phyloP scores from a whole-genome alignment of 345 rosid genomes.

The Populus euphratica region DNA sequence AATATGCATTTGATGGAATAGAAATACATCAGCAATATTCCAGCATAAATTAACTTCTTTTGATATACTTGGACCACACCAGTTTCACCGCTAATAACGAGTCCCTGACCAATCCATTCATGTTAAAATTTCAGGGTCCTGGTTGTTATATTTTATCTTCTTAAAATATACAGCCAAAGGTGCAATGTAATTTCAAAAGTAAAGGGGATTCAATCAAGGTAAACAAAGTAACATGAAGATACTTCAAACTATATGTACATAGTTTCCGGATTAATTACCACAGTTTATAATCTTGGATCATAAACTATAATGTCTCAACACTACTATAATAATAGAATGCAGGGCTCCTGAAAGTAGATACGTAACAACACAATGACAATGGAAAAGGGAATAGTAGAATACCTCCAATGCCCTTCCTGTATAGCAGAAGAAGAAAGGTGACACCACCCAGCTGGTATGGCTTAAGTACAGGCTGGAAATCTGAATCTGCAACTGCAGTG shows the following conservation, averaged over 20 bases:
- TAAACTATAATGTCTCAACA: neutral
- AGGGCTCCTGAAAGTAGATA: neutral
- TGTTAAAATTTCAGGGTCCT: neutral
- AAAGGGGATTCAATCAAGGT: neutral
- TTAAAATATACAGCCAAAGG: neutral
- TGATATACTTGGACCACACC: neutral
- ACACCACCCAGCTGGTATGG: slow-evolving; percentile 96
- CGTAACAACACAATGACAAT: neutral
- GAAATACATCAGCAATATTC: neutral
- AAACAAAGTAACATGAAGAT: neutral
- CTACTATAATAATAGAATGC: neutral
- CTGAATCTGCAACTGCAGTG: slow-evolving; percentile 56
- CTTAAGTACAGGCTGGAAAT: slow-evolving; percentile 82
- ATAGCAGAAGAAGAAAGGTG: slow-evolving; percentile 88
- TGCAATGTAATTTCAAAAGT: neutral
- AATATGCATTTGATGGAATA: neutral
- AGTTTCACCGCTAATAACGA: neutral
- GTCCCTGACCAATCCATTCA: neutral
- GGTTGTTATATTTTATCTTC: neutral
- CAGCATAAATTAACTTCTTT: neutral
- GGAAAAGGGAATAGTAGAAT: slow-evolving; percentile 1
- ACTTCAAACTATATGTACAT: neutral
- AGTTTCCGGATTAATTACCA: neutral
- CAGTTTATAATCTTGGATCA: neutral
- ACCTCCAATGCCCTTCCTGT: slow-evolving; percentile 90